Conservation (phyloP, 805 yeast genomes). For the Lipomyces oligophaga region DNA sequence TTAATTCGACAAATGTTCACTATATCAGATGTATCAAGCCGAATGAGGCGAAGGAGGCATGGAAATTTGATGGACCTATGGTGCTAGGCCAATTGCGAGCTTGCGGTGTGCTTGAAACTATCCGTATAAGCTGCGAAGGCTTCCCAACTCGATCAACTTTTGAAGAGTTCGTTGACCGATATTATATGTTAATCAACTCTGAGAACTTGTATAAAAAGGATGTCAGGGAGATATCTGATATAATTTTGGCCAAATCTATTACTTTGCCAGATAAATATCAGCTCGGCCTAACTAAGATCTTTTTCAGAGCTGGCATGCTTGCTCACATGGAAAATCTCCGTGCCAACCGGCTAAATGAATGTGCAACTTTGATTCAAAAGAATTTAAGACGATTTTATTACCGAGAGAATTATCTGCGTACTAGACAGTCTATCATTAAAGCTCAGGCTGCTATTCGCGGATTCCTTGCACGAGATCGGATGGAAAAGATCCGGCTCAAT, state of each 20-base stretch:
- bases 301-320: constrained; percentile 94
- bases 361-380: constrained; percentile 85
- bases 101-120: constrained; percentile 97
- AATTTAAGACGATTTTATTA: constrained; percentile 61
- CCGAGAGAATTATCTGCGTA: constrained; percentile 57
- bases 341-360: constrained; percentile 66
- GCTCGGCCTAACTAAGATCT: constrained; percentile 87
- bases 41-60: constrained; percentile 86
- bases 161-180: constrained; percentile 85
- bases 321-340: constrained; percentile 86
- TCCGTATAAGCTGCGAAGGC: constrained; percentile 94
- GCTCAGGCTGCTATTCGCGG: constrained; percentile 69
- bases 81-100: constrained; percentile 93
- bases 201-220: constrained; percentile 55
- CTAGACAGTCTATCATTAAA: constrained; percentile 50
- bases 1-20: constrained; percentile 91
- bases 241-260: constrained; percentile 61
- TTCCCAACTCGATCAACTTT: constrained; percentile 96
- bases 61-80: constrained; percentile 95
- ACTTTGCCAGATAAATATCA: constrained; percentile 69
- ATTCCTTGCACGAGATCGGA: constrained; percentile 51
- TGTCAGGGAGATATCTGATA: constrained; percentile 60
- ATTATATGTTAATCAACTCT: constrained; percentile 76
- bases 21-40: constrained; percentile 97
- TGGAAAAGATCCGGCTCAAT: constrained; percentile 48